Conservation (phyloP, 106 monocot genomes). For the Xerophyta viscosa region DNA sequence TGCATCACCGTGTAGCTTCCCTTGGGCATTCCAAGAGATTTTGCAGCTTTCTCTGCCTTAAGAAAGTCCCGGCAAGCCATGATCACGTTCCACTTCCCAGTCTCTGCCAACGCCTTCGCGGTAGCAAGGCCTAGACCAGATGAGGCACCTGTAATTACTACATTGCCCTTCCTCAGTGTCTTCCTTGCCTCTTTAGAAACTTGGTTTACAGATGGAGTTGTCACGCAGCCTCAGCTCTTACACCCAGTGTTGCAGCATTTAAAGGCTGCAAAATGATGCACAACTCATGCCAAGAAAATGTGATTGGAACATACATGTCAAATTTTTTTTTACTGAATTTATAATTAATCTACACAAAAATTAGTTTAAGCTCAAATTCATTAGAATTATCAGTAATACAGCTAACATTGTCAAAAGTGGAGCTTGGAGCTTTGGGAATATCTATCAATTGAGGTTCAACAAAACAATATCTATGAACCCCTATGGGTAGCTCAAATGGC, state of each 20-base stretch:
- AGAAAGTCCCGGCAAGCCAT: conserved; percentile 99
- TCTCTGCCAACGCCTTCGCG: conserved; percentile 80
- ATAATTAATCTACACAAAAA: neutral
- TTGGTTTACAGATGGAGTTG: conserved; percentile 34
- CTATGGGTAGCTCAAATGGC: too few relatives aligned
- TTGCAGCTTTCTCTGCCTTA: conserved; percentile 82
- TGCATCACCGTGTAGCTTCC: conserved; percentile 80
- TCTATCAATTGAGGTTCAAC: too few relatives aligned
- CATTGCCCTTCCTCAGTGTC: conserved; percentile 73
- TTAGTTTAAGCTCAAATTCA: too few relatives aligned
- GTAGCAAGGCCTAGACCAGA: conserved; percentile 91
- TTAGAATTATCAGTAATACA: too few relatives aligned
- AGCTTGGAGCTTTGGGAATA: too few relatives aligned
- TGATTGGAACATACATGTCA: too few relatives aligned
- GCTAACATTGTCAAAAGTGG: too few relatives aligned
- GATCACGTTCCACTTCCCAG: conserved; percentile 78
- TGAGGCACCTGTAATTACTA: conserved; percentile 79
- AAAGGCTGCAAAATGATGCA: conserved; percentile 15
- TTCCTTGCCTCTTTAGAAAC: conserved; percentile 49
- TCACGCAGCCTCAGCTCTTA: conserved; percentile 57
- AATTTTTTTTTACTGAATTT: neutral
- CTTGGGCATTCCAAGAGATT: conserved; percentile 76
- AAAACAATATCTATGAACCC: too few relatives aligned
- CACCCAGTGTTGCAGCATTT: conserved; percentile 7
- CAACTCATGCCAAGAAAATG: too few relatives aligned